Conservation (phyloP, 1,139 yeast genomes). For the Sugiyamaella grinbergsii region DNA sequence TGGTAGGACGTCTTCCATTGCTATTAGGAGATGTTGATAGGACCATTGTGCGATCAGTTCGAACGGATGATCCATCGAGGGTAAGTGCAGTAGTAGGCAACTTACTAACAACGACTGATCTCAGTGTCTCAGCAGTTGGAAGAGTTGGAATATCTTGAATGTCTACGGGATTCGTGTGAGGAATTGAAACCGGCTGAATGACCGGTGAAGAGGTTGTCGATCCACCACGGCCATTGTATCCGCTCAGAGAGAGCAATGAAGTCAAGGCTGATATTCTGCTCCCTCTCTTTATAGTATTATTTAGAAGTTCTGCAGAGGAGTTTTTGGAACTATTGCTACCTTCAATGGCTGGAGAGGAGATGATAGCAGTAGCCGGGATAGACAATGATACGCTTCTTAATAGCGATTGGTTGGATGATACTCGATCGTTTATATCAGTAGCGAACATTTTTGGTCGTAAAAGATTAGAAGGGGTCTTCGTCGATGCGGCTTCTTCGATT, state of each 20-base stretch:
- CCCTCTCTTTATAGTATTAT: slow-evolving; percentile 28
- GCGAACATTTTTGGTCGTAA: slow-evolving; percentile 30
- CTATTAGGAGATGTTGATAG: slow-evolving; percentile 9
- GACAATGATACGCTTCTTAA: slow-evolving; percentile 27
- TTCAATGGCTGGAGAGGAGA: slow-evolving; percentile 26
- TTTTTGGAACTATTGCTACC: slow-evolving; percentile 16
- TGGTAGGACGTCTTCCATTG: slow-evolving; percentile 13
- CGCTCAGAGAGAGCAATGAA: slow-evolving; percentile 28
- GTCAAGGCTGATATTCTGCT: slow-evolving; percentile 31
- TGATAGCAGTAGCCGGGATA: slow-evolving; percentile 33
- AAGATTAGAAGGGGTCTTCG: slow-evolving; percentile 27
- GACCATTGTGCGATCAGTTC: neutral
- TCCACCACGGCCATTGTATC: neutral
- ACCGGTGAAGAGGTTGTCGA: slow-evolving; percentile 15
- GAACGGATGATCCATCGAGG: neutral
- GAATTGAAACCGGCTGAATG: slow-evolving; percentile 9
- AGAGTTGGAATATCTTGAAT: slow-evolving; percentile 5
- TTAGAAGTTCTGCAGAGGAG: slow-evolving; percentile 26
- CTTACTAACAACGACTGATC: neutral
- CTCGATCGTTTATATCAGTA: slow-evolving; percentile 10
- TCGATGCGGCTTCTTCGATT: slow-evolving; percentile 33
- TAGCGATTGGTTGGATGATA: slow-evolving; percentile 6
- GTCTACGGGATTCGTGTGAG: slow-evolving; percentile 1
- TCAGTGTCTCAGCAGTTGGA: neutral
- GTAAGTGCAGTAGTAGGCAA: neutral